Base-by-base conservation (phyloP, 331 rosid genomes). In the Rhamnella rubrinervis region DNA sequence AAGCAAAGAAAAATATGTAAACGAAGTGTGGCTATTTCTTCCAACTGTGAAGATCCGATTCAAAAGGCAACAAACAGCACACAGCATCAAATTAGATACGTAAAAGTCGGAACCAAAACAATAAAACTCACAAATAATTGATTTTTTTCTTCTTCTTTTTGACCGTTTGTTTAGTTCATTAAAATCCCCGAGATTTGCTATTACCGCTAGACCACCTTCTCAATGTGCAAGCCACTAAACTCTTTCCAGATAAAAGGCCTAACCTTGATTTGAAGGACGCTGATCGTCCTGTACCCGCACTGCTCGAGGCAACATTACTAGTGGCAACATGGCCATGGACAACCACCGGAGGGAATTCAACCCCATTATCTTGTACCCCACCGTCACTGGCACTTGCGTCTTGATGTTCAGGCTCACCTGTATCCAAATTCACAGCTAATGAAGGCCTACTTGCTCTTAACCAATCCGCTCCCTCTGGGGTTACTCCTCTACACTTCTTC, bases 401-500 rank as follows among this genome's bases (percentile, higher is more conserved):
- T 47, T 65, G 96, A 55, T 72, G 87, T 39, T 88, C 97, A 9
- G 85, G 49, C 64, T 89, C 96, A 5, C 87, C 89, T 0, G 84
- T 80, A 77, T 95, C 99, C 60, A 95, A 84, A 81, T 85, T 95
- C 83, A 95, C 97, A 4, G 96, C 87, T 79, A 95, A 61, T 7
- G 87, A 74, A 41, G 70, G 96, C 77, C 99, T 82, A 55, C 75
- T 78, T 8, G 61, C 71, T 73, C 90, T 89, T 87, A 95, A 86
- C 78, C 83, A 85, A 70, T 89, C 97, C 0, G 93, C 99, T 46
- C 96, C 97, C 35, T 91, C 88, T 0, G 78, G 55, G 1, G 99
- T 95, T 19, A 95, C 99, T 55, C 82, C 83, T 37, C 92, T 90
- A 61, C 99, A 95, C 76, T 95, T 95, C 87, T 95, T 95, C 25